Evolutionary conservation across 192 early-diverging fungal genomes (phyloP).

Genomic region (Haplosporangium gracile): DNA sequence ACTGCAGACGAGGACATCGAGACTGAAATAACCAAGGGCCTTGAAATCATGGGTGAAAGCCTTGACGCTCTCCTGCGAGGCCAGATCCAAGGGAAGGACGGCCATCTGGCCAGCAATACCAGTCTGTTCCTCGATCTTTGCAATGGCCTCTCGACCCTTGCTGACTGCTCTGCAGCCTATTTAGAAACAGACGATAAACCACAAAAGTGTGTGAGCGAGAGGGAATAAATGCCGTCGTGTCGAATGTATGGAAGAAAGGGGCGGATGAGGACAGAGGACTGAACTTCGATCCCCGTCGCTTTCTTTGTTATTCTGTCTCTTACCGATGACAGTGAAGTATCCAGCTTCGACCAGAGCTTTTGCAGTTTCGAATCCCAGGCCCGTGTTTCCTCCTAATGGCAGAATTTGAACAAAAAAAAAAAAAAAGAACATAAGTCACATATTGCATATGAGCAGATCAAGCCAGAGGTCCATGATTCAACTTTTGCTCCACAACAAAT

Average conservation of each 20-base stretch:
- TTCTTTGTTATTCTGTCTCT: background rate
- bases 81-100: conserved; percentile 57
- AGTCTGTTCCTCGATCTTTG: conserved; percentile 47
- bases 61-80: conserved; percentile 62
- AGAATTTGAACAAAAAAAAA: background rate
- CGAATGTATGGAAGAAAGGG: background rate
- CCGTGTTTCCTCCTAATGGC: conserved; percentile 66
- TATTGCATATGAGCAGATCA: too few relatives aligned
- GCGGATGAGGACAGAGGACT: background rate
- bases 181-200: background rate
- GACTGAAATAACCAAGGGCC: background rate
- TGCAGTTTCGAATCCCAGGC: conserved; percentile 70
- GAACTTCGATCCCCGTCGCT: background rate
- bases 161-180: conserved; percentile 43
- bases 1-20: conserved; percentile 52
- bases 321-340: conserved; percentile 62
- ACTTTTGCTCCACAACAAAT: background rate
- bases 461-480: too few relatives aligned
- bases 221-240: background rate
- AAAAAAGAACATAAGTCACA: background rate
- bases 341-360: conserved; percentile 69
- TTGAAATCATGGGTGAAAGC: conserved; percentile 55
- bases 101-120: conserved; percentile 18
- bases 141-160: conserved; percentile 36
- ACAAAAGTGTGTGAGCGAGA: background rate